A percentile compares a stretch with the other conserved stretches of the same genome.
These are phyloP conservation scores for Penicillium verrucosum DNA, from an alignment of 2,329 filamentous ascomycete genomes.

Conservation along the genomic window DNA sequence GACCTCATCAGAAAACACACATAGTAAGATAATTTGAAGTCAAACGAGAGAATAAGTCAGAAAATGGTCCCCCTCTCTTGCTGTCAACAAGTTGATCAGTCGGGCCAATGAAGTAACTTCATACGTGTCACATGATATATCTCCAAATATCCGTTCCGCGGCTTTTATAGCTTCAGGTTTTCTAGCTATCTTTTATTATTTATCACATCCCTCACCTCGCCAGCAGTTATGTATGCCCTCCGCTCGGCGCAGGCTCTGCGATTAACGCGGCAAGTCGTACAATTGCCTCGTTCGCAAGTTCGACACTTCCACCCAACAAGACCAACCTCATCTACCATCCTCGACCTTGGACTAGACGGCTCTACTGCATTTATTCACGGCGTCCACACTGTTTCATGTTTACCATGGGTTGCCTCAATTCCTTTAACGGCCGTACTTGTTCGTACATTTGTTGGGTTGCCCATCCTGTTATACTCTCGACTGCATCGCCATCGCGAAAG, in stretches of 20 bases:
- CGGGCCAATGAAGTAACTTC: constrained; percentile 14
- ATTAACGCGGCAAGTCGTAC: not conserved
- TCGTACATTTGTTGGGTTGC: constrained; percentile 48
- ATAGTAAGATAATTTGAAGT: constrained; percentile 17
- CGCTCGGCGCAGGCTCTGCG: constrained; percentile 5
- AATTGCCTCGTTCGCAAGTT: constrained; percentile 22
- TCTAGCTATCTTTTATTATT: not conserved
- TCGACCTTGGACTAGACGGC: constrained; percentile 44
- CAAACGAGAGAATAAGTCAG: constrained; percentile 5
- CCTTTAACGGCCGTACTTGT: constrained; percentile 54
- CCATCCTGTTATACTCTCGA: constrained; percentile 46
- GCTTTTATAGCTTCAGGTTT: not conserved
- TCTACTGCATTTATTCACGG: constrained; percentile 48
- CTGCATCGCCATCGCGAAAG: constrained; percentile 40
- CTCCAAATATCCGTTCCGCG: constrained; percentile 4
- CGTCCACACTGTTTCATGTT: constrained; percentile 49
- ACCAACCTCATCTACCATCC: constrained; percentile 31
- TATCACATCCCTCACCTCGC: not conserved
- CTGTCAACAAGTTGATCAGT: constrained; percentile 22
- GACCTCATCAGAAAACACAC: constrained; percentile 17
- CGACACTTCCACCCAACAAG: constrained; percentile 53
- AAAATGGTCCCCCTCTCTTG: constrained; percentile 8
- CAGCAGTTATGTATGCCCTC: constrained; percentile 14
- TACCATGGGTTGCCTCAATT: constrained; percentile 56
- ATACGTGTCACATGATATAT: constrained; percentile 24